A percentile compares a stretch with the other conserved stretches of the same genome.
Conservation (phyloP, 331 rosid genomes). For the Saraca asoca region DNA sequence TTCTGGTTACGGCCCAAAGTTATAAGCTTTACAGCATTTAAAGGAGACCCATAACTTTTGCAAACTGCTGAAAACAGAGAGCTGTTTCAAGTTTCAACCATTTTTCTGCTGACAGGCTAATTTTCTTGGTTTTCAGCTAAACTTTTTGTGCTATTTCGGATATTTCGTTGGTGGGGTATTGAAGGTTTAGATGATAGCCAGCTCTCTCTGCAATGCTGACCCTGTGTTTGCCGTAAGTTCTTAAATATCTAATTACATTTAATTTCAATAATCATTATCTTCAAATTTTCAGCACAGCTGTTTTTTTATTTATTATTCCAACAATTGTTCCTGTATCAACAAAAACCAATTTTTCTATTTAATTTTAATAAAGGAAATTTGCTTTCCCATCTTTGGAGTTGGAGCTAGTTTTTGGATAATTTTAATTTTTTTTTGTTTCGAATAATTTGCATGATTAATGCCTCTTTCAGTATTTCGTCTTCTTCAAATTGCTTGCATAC, state of each 20-base stretch:
- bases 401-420: background rate
- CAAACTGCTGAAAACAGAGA: too few species aligned
- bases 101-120: too few species aligned
- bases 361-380: background rate
- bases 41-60: too few species aligned
- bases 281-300: background rate
- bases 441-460: conserved; percentile 11
- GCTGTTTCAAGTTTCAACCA: too few species aligned
- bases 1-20: background rate
- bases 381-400: conserved; percentile 17
- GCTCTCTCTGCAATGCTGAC: conserved; percentile 87
- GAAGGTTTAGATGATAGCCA: conserved; percentile 56
- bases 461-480: background rate
- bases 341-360: too few species aligned
- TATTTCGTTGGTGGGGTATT: conserved; percentile 27
- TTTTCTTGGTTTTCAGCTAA: too few species aligned
- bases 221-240: conserved; percentile 74
- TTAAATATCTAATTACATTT: background rate
- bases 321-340: background rate
- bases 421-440: background rate
- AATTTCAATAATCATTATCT: conserved; percentile 9
- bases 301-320: too few species aligned
- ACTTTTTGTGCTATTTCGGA: conserved; percentile 14
- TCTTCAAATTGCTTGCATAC: conserved; percentile 20
- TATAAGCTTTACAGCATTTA: background rate